Evolutionary conservation across 371 early-diverging fungal species (phyloP), one percentile per base, ranked within the genome.

Genomic region (Syncephalastrum sp.): DNA sequence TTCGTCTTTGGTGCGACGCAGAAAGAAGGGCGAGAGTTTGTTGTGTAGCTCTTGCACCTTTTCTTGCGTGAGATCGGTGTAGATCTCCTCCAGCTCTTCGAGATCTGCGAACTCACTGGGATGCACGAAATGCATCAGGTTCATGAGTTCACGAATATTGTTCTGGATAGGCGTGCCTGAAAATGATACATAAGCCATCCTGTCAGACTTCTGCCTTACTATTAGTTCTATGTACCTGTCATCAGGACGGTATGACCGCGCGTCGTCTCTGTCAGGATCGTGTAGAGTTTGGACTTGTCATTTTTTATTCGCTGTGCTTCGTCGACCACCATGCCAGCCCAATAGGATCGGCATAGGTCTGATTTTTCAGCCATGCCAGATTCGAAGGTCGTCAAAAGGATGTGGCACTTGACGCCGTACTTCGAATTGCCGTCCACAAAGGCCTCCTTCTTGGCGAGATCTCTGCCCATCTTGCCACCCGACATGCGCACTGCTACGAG

Each of bases 231-330:
- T 33, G 38, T 63, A 60, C 78, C 78, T 5, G 92, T 94, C 51
- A 97, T 69, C 12, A 96, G 57, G 2, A 96, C 69, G 29, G 82
- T 82, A 57, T 86, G 82, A 23, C 68, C 74, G 2, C 77, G 58
- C 8, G 75, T 67, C 8, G 91, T 65, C 19, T 54, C 56, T 7
- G 65, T 50, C 21, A 95, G 70, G n/a, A 74, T 72, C 50, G 69
- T 67, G 75, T 89, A 93, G 17, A 92, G 82, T 41, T 83, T 82
- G 15, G 84, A 79, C 46, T 67, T 68, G 56, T 85, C 82, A 68
- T 92, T 94, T 66, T 95, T 96, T 29, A 95, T 71, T 47, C 94
- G 80, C 56, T 96, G 95, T 1, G 92, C 94, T 69, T 94, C 95
- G 67, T 95, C 95, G 3, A 92, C 83, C 3, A 92, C 70, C 42